Conservation (phyloP, 805 yeast genomes). For the Nakazawaea siamensis region DNA sequence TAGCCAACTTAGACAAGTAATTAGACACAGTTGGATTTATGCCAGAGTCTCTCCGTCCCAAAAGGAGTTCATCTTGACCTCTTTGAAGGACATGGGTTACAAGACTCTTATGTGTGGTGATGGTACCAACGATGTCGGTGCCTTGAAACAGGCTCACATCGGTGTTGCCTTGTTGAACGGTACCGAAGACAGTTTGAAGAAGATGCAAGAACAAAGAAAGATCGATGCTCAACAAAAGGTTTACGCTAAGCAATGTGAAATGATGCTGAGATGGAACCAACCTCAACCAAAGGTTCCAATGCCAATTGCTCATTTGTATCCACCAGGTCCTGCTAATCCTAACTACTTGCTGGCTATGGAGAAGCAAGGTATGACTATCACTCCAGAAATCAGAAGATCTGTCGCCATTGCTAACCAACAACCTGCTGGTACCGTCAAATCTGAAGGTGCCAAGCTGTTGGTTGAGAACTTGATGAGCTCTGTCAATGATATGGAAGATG, state of each 20-base stretch:
- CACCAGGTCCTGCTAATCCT: conserved; percentile 92
- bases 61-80: conserved; percentile 82
- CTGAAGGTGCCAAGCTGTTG: conserved; percentile 30
- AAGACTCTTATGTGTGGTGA: conserved; percentile 98
- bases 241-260: conserved; percentile 76
- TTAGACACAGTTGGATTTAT: conserved; percentile 91
- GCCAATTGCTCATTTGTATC: conserved; percentile 88
- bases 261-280: conserved; percentile 75
- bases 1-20: conserved; percentile 59
- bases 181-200: conserved; percentile 88
- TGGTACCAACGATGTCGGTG: conserved; percentile 99
- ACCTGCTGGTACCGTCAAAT: conserved; percentile 28
- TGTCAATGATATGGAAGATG: conserved; percentile 47
- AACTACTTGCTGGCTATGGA: conserved; percentile 80
- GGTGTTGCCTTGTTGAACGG: conserved; percentile 98
- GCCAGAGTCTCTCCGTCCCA: conserved; percentile 97
- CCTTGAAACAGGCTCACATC: conserved; percentile 95
- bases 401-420: conserved; percentile 43
- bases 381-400: conserved; percentile 60
- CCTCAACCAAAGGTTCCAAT: conserved; percentile 80
- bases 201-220: conserved; percentile 74
- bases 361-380: conserved; percentile 70
- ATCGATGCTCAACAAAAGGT: conserved; percentile 54
- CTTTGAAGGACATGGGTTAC: conserved; percentile 82
- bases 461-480: conserved; percentile 62